Percentiles rank a stretch among this genome's conserved stretches.
Conservation (phyloP, 1,284 basidiomycete species). For the Ganoderma lingzhi region DNA sequence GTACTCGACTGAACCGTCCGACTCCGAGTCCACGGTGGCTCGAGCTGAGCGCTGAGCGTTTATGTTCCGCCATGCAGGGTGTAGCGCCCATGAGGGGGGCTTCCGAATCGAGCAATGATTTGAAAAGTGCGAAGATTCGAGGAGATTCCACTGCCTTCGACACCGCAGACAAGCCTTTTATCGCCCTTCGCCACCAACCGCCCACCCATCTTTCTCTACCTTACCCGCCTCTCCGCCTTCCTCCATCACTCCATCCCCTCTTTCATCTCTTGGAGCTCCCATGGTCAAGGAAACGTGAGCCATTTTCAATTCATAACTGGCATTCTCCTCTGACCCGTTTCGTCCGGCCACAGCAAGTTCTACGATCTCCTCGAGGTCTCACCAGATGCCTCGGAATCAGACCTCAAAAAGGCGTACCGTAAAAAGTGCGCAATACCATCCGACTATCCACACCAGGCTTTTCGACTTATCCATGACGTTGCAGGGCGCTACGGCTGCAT, state of each 20-base stretch:
- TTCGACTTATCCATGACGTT: conserved; percentile 29
- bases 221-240: conserved; percentile 33
- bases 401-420: conserved; percentile 95
- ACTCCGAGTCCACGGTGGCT: no score
- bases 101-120: conserved; percentile 14
- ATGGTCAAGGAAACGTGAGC: conserved; percentile 76
- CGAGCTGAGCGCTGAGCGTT: no score
- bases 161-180: conserved; percentile 30
- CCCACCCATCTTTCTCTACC: conserved; percentile 31
- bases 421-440: conserved; percentile 75
- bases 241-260: conserved; percentile 13
- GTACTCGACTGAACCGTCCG: no score
- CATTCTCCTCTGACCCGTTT: conserved; percentile 9
- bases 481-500: conserved; percentile 87
- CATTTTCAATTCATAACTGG: background rate
- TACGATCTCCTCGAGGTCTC: conserved; percentile 88
- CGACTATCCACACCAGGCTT: background rate
- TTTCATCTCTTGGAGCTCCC: conserved; percentile 14
- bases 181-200: conserved; percentile 29
- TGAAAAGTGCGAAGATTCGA: conserved; percentile 41
- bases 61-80: background rate
- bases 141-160: conserved; percentile 48
- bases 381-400: conserved; percentile 79
- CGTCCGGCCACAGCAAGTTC: conserved; percentile 69
- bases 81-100: conserved; percentile 7